Percentiles rank a stretch among this genome's conserved stretches.
These are phyloP conservation scores for Xylaria sp. DNA, from an alignment of 495 filamentous ascomycete genomes.

Conservation along the genomic window DNA sequence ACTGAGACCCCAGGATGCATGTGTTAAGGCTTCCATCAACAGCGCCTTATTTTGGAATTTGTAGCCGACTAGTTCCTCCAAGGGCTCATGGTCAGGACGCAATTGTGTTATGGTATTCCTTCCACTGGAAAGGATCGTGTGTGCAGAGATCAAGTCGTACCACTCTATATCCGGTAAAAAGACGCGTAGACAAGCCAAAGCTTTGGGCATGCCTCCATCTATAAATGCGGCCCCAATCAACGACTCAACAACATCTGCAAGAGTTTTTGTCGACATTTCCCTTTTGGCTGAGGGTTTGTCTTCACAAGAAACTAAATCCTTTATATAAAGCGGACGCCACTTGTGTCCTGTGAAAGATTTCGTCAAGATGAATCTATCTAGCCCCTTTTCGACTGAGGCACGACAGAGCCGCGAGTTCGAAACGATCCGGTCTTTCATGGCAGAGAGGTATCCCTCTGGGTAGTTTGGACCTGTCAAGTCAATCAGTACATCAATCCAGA, in stretches of 20 bases:
- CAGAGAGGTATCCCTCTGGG: constrained; percentile 81
- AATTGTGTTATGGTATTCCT: constrained; percentile 40
- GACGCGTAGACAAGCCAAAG: constrained; percentile 66
- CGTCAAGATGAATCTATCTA: constrained; percentile 78
- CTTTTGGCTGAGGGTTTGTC: constrained; percentile 25
- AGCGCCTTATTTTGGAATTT: constrained; percentile 72
- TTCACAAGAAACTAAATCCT: constrained; percentile 49
- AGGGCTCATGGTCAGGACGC: constrained; percentile 37
- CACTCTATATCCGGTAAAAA: constrained; percentile 72
- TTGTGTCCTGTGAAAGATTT: constrained; percentile 70
- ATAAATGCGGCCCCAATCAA: constrained; percentile 81
- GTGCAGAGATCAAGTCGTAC: constrained; percentile 47
- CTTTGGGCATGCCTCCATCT: constrained; percentile 71
- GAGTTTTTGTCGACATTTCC: constrained; percentile 73
- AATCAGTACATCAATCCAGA: not conserved
- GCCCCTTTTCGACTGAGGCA: constrained; percentile 65
- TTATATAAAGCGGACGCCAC: constrained; percentile 72
- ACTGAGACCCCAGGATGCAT: constrained; percentile 67
- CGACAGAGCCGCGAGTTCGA: constrained; percentile 73
- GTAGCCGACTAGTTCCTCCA: constrained; percentile 72
- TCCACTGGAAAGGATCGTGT: constrained; percentile 42
- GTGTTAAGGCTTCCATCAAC: constrained; percentile 86
- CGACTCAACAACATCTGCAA: constrained; percentile 89
- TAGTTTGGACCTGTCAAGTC: constrained; percentile 60
- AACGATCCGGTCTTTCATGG: constrained; percentile 71